These are phyloP conservation scores for Vigna reflexopilosa DNA, from an alignment of 306 rosid genomes.

Conservation along the genomic window DNA sequence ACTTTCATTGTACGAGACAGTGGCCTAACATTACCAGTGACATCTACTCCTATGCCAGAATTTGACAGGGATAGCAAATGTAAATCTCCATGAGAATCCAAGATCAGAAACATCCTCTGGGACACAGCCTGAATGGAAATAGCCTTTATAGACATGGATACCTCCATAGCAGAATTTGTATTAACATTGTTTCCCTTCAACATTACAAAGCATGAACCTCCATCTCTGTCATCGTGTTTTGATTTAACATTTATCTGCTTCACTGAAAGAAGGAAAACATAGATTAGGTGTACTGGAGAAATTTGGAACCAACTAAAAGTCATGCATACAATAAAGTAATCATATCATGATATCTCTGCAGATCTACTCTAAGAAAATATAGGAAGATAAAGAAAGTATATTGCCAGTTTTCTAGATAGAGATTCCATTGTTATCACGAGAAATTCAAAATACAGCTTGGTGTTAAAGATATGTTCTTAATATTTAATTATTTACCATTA, in stretches of 20 bases:
- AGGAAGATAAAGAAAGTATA: slow-evolving; percentile 19
- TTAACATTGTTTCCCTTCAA: slow-evolving; percentile 58
- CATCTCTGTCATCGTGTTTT: slow-evolving; percentile 58
- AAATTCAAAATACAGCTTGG: slow-evolving; percentile 42
- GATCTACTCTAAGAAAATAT: slow-evolving; percentile 27
- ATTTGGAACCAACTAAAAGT: slow-evolving; percentile 39
- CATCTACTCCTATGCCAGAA: slow-evolving; percentile 63
- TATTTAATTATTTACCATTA: slow-evolving; percentile 69
- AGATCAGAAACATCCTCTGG: slow-evolving; percentile 63
- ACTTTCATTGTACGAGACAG: slow-evolving; percentile 72
- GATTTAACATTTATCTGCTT: slow-evolving; percentile 65
- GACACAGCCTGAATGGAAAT: slow-evolving; percentile 81
- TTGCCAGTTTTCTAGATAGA: slow-evolving; percentile 38
- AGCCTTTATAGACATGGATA: slow-evolving; percentile 58
- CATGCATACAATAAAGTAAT: slow-evolving; percentile 16
- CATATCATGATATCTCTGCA: slow-evolving; percentile 36
- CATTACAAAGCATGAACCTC: slow-evolving; percentile 67
- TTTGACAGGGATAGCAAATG: slow-evolving; percentile 66
- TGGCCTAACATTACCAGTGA: slow-evolving; percentile 56
- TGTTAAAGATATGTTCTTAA: slow-evolving; percentile 47
- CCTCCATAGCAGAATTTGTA: slow-evolving; percentile 51
- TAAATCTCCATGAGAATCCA: slow-evolving; percentile 83
- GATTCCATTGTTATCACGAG: slow-evolving; percentile 42
- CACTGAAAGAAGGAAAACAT: slow-evolving; percentile 57
- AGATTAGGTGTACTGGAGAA: slow-evolving; percentile 46